Conservation (phyloP, 1,284 basidiomycete genomes). For the Marasmius oreades region DNA sequence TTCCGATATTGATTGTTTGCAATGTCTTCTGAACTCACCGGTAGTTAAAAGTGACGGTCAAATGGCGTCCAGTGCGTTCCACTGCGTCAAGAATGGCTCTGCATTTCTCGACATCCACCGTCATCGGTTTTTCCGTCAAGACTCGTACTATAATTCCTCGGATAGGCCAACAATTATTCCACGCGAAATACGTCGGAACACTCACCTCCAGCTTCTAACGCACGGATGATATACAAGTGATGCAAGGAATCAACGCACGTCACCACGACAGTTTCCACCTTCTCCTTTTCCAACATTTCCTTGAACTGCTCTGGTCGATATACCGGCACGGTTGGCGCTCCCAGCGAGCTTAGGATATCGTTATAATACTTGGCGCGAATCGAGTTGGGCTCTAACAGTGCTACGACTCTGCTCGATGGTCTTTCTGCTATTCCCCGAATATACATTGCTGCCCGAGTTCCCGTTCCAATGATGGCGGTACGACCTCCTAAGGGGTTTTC, state of each 20-base stretch:
- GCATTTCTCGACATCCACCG: conserved; percentile 49
- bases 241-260: conserved; percentile 53
- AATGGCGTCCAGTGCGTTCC: conserved; percentile 36
- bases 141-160: conserved; percentile 32
- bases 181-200: neutral
- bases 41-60: conserved; percentile 45
- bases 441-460: conserved; percentile 42
- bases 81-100: conserved; percentile 44
- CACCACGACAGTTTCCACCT: conserved; percentile 46
- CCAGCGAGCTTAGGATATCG: conserved; percentile 35
- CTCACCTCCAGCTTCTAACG: conserved; percentile 36
- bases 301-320: conserved; percentile 42
- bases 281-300: conserved; percentile 45
- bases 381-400: conserved; percentile 47
- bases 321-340: conserved; percentile 34
- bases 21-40: conserved; percentile 28
- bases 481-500: conserved; percentile 25
- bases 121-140: conserved; percentile 55
- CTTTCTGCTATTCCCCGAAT: conserved; percentile 38
- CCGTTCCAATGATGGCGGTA: conserved; percentile 40
- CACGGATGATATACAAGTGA: conserved; percentile 46
- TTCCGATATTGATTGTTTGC: too few relatives aligned
- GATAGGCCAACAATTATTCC: neutral
- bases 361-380: conserved; percentile 48
- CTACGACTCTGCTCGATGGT: conserved; percentile 36